Base-by-base conservation (phyloP, 139 green algal genomes). In the Bryopsis sp. region DNA sequence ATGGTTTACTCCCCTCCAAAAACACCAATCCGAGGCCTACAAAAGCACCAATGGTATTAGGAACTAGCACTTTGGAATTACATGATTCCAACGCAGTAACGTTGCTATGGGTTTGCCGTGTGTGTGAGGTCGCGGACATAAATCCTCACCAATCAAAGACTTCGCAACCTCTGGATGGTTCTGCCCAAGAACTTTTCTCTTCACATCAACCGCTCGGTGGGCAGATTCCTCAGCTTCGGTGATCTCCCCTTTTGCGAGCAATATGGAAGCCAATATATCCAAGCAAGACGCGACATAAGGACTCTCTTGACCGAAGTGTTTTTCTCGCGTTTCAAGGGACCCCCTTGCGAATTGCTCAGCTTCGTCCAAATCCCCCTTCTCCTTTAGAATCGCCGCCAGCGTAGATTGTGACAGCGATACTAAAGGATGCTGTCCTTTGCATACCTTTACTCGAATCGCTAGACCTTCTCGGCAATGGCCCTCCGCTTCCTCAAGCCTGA, bases 221-320 rank as follows among this genome's bases (percentile, higher is more conserved):
- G 31, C 31, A 6, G 19, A 29, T 31, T 67, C 59, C 34, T 67
- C 59, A 47, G 59, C 59, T 5, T 67, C 59, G 15, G 39, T 15
- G 6, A 46, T 39, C 5, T 26, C 6, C 7, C 59, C 59, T n/a
- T 67, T 46, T 19, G 29, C 33, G 19, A 11, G n/a, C 22, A 67
- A 24, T 11, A 67, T 67, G 19, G 6, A 26, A 11, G 59, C 59
- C 32, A 67, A 26, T 4, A 67, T 26, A 47, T 67, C 59, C 29
- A 39, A 47, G 7, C 8, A 26, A 39, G 29, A 15, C 59, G n/a
- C 33, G 7, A 39, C 28, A 11, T 67, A 31, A 46, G 33, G 33
- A 26, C 59, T 67, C 8, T 67, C 59, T 48, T 67, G 6, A 26
- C 59, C 59, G 19, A 67, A 67, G 33, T 67, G 59, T 19, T 46